phyloP scores from a whole-genome alignment of 2,329 filamentous ascomycete species.

The Colletotrichum tropicale region DNA sequence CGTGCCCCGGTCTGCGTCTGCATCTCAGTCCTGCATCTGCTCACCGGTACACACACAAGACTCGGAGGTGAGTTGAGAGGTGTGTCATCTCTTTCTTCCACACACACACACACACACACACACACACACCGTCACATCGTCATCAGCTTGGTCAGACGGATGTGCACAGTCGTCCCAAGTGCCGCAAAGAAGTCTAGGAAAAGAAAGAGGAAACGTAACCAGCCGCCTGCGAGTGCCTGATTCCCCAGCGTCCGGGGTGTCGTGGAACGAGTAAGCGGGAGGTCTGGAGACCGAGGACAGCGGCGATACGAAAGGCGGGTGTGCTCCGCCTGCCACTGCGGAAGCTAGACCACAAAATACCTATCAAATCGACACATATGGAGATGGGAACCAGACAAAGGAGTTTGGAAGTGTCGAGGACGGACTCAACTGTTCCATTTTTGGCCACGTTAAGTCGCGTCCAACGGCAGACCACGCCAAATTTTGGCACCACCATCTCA shows the following conservation, averaged over 20 bases:
- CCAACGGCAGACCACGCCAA: neutral
- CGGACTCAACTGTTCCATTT: neutral
- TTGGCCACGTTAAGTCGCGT: neutral
- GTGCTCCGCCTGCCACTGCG: neutral
- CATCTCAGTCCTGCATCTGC: neutral
- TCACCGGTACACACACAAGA: neutral
- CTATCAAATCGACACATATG: neutral
- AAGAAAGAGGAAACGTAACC: neutral
- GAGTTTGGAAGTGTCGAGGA: neutral
- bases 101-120: neutral
- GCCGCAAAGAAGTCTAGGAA: neutral
- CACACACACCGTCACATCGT: neutral
- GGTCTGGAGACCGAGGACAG: neutral
- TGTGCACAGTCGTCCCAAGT: neutral
- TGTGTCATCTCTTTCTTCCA: neutral
- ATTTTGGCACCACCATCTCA: slow-evolving; percentile 18
- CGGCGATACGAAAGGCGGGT: neutral
- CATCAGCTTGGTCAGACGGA: neutral
- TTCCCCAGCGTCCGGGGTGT: neutral
- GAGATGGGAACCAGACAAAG: neutral
- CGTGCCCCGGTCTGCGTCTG: neutral
- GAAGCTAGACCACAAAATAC: neutral
- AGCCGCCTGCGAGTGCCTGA: neutral
- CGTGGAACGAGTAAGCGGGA: neutral
- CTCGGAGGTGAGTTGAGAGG: neutral